phyloP scores from a whole-genome alignment of 176 grass and related monocot species.

The Carex myosuroides region DNA sequence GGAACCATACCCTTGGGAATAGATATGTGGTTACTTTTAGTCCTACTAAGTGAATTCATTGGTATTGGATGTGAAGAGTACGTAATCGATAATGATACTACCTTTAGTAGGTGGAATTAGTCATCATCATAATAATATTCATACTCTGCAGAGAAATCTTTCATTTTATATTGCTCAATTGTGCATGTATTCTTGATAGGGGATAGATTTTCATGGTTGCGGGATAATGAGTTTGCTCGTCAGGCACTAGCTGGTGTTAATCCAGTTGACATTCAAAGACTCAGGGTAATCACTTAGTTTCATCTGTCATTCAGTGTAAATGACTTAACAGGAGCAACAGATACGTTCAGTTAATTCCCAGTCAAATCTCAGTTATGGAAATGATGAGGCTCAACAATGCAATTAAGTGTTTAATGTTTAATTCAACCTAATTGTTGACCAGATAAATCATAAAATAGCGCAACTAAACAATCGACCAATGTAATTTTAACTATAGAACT shows the following conservation, averaged over 20 bases:
- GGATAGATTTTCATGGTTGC: slow-evolving; percentile 62
- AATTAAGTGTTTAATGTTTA: neutral
- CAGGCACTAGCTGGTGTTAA: slow-evolving; percentile 60
- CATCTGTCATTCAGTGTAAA: slow-evolving; percentile 10
- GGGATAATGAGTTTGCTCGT: slow-evolving; percentile 66
- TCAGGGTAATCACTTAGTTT: slow-evolving; percentile 30
- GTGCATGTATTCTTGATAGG: slow-evolving; percentile 16
- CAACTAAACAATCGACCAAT: neutral
- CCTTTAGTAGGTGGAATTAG: neutral
- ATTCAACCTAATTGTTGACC: neutral
- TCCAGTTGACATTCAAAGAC: slow-evolving; percentile 42
- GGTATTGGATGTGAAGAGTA: neutral
- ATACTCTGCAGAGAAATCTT: neutral
- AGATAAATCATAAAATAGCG: neutral
- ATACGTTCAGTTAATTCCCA: neutral
- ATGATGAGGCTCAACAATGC: neutral
- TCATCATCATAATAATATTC: neutral
- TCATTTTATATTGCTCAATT: neutral
- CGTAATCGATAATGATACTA: neutral
- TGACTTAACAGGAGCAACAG: neutral
- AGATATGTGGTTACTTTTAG: neutral
- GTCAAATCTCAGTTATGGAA: neutral
- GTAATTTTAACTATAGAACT: neutral
- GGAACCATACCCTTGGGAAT: neutral
- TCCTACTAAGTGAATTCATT: neutral